These are phyloP conservation scores for Neurospora sp. DNA, from an alignment of 495 filamentous ascomycete genomes.

Conservation along the genomic window DNA sequence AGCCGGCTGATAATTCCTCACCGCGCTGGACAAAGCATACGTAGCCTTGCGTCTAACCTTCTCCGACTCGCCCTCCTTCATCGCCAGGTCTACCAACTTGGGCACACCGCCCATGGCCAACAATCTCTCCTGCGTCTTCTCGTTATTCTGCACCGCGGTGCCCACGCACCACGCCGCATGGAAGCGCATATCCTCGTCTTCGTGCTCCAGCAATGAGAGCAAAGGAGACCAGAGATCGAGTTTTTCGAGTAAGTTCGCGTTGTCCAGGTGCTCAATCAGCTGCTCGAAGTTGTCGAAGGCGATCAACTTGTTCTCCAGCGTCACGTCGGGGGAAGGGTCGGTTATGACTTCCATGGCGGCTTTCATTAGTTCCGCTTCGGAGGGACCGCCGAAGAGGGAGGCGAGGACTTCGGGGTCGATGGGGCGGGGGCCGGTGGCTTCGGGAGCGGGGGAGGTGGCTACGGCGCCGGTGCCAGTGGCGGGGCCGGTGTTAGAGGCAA, in stretches of 20 bases:
- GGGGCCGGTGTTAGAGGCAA: slow-evolving; percentile 4
- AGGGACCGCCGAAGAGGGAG: slow-evolving; percentile 64
- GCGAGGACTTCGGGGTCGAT: slow-evolving; percentile 53
- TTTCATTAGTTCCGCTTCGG: slow-evolving; percentile 84
- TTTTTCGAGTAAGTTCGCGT: slow-evolving; percentile 80
- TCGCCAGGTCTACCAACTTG: slow-evolving; percentile 54
- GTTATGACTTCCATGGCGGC: slow-evolving; percentile 65
- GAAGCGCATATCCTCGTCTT: slow-evolving; percentile 59
- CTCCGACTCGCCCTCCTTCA: slow-evolving; percentile 43
- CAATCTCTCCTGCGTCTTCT: slow-evolving; percentile 66
- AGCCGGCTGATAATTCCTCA: slow-evolving; percentile 79
- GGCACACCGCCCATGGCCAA: slow-evolving; percentile 61
- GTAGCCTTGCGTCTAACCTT: slow-evolving; percentile 75
- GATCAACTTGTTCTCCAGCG: slow-evolving; percentile 66
- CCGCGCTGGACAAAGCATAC: slow-evolving; percentile 61
- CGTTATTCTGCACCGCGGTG: slow-evolving; percentile 94
- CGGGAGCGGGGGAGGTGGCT: slow-evolving; percentile 30
- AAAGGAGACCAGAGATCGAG: slow-evolving; percentile 75
- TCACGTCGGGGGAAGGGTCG: slow-evolving; percentile 45
- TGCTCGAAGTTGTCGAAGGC: slow-evolving; percentile 97
- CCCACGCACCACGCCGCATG: slow-evolving; percentile 90
- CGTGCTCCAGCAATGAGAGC: slow-evolving; percentile 52
- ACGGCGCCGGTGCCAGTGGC: slow-evolving; percentile 19
- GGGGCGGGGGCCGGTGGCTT: slow-evolving; percentile 11
- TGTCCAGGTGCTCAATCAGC: slow-evolving; percentile 83